Percentiles rank a stretch among this genome's conserved stretches.
Evolutionary conservation across 768 basidiomycete species (phyloP).

Genomic region (Mrakia gelida): DNA sequence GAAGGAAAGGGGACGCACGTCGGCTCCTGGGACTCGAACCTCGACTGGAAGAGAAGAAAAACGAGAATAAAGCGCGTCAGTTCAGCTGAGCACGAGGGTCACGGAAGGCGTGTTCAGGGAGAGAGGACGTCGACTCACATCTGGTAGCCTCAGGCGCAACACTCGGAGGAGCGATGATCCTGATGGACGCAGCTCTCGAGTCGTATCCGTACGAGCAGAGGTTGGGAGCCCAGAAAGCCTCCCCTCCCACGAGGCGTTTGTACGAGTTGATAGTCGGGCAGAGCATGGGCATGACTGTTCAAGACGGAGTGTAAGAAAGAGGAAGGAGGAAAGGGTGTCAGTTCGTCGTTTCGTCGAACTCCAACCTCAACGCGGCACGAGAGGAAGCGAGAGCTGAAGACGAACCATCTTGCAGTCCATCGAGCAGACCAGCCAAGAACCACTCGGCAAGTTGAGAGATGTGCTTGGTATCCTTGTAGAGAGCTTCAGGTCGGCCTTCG

Average conservation of each 20-base stretch:
- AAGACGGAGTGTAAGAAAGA: not conserved
- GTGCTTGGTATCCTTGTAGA: constrained; percentile 74
- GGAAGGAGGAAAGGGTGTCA: not conserved
- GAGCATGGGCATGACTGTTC: constrained; percentile 74
- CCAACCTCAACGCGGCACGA: not conserved
- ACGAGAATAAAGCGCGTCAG: too few relatives aligned
- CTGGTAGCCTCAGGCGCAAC: constrained; percentile 76
- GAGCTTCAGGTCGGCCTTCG: constrained; percentile 64
- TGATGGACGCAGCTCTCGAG: constrained; percentile 83
- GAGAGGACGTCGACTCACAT: constrained; percentile 34
- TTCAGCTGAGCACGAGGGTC: too few relatives aligned
- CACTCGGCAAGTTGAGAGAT: constrained; percentile 78
- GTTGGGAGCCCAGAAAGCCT: constrained; percentile 49
- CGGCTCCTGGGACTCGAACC: constrained; percentile 90
- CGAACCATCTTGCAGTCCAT: constrained; percentile 80
- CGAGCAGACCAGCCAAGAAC: constrained; percentile 90
- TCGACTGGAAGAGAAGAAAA: constrained; percentile 54
- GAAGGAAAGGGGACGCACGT: constrained; percentile 55
- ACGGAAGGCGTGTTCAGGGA: not conserved
- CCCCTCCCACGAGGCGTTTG: constrained; percentile 90
- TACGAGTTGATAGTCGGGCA: constrained; percentile 91
- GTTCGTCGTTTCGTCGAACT: not conserved
- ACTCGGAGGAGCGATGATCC: constrained; percentile 87
- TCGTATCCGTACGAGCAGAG: constrained; percentile 48
- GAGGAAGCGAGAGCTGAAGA: not conserved